phyloP scores from a whole-genome alignment of 352 stramenopile genomes.

The Saprolegnia diclina region DNA sequence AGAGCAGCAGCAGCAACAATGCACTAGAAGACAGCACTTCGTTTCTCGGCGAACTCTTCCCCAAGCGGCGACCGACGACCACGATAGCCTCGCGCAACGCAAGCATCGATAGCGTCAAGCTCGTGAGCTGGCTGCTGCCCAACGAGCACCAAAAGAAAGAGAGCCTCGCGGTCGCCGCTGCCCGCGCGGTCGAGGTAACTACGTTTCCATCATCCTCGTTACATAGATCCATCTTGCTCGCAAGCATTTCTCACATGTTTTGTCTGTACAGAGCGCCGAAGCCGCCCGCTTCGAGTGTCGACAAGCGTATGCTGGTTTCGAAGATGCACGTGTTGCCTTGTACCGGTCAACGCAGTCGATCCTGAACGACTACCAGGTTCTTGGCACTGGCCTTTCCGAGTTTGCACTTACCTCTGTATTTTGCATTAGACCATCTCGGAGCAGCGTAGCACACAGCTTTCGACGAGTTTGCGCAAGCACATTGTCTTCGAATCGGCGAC shows the following conservation, averaged over 20 bases:
- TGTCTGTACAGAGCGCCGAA: conserved; percentile 45
- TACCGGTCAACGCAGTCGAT: conserved; percentile 61
- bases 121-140: conserved; percentile 70
- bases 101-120: conserved; percentile 33
- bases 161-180: conserved; percentile 47
- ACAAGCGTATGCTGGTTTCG: conserved; percentile 50
- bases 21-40: background rate
- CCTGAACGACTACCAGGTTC: conserved; percentile 80
- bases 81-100: background rate
- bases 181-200: conserved; percentile 53
- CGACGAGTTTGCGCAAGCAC: conserved; percentile 73
- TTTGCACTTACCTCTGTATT: background rate
- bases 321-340: conserved; percentile 60
- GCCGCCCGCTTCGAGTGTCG: conserved; percentile 55
- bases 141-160: conserved; percentile 68
- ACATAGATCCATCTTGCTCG: too few relatives aligned
- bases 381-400: background rate
- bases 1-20: conserved; percentile 36
- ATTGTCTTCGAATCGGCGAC: conserved; percentile 74
- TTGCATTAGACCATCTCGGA: conserved; percentile 57
- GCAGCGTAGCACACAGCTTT: conserved; percentile 58
- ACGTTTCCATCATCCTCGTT: conserved; percentile 12
- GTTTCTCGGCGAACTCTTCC: background rate
- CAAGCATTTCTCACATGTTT: too few relatives aligned
- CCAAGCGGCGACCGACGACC: background rate